Conservation (phyloP, 345 rosid genomes). For the Durio zibethinus region DNA sequence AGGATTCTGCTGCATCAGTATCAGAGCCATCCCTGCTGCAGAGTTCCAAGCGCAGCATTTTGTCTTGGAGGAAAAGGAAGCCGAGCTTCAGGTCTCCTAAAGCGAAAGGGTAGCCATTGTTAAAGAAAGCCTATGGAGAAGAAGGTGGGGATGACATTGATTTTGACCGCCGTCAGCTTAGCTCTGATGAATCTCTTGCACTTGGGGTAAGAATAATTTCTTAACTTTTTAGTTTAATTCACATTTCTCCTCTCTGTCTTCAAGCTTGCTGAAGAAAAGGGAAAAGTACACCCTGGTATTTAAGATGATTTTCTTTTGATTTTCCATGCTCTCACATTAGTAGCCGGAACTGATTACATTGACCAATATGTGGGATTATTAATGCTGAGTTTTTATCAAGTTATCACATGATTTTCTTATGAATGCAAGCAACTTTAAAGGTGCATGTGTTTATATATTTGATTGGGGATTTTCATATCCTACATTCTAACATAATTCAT, state of each 20-base stretch:
- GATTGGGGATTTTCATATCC: background rate
- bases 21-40: constrained; percentile 49
- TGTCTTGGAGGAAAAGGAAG: constrained; percentile 92
- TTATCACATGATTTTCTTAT: background rate
- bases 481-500: background rate
- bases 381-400: background rate
- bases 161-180: constrained; percentile 86
- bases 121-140: constrained; percentile 85
- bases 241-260: background rate
- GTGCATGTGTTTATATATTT: background rate
- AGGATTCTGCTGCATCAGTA: constrained; percentile 37
- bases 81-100: constrained; percentile 84
- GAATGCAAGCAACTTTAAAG: background rate
- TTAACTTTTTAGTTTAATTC: background rate
- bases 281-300: background rate
- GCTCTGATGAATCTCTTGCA: constrained; percentile 66
- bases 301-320: background rate
- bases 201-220: constrained; percentile 42
- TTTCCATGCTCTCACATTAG: background rate
- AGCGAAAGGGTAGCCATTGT: constrained; percentile 84
- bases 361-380: background rate
- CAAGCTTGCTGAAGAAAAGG: background rate
- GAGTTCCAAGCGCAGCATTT: constrained; percentile 58
- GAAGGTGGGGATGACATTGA: constrained; percentile 99
- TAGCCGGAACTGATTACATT: background rate